Conservation (phyloP, 495 filamentous ascomycete genomes). For the Penicillium pulvis region DNA sequence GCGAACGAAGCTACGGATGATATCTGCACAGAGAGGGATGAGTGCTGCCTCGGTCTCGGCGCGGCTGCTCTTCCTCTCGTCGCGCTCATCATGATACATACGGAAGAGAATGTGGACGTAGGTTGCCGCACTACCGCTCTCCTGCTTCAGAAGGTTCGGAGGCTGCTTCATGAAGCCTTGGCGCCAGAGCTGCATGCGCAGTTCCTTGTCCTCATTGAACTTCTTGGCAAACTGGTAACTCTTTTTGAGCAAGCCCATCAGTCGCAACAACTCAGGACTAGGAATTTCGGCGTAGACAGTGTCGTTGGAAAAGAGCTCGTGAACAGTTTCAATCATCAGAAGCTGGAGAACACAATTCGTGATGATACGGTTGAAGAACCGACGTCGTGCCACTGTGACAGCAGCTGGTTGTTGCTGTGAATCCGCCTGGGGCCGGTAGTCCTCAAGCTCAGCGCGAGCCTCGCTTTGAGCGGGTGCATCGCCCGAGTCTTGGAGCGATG, state of each 20-base stretch:
- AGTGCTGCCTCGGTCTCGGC: conserved; percentile 85
- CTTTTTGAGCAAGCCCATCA: conserved; percentile 94
- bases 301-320: conserved; percentile 97
- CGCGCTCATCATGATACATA: conserved; percentile 90
- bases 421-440: conserved; percentile 73
- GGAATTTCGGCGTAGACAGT: conserved; percentile 93
- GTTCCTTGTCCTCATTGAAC: conserved; percentile 96
- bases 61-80: conserved; percentile 77
- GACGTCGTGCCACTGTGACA: conserved; percentile 88
- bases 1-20: conserved; percentile 76
- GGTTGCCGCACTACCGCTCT: conserved; percentile 86
- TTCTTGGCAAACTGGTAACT: conserved; percentile 93
- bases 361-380: conserved; percentile 99
- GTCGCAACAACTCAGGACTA: conserved; percentile 78
- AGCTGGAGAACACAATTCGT: conserved; percentile 97
- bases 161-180: conserved; percentile 99
- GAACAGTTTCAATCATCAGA: conserved; percentile 98
- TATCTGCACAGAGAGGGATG: conserved; percentile 92
- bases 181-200: conserved; percentile 90
- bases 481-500: conserved; percentile 42
- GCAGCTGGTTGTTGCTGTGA: conserved; percentile 82
- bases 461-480: conserved; percentile 40
- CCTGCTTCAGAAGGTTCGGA: conserved; percentile 97
- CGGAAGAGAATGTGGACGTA: conserved; percentile 92
- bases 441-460: conserved; percentile 68